phyloP scores from a whole-genome alignment of 208 protist species.

The Acanthamoeba royreba region DNA sequence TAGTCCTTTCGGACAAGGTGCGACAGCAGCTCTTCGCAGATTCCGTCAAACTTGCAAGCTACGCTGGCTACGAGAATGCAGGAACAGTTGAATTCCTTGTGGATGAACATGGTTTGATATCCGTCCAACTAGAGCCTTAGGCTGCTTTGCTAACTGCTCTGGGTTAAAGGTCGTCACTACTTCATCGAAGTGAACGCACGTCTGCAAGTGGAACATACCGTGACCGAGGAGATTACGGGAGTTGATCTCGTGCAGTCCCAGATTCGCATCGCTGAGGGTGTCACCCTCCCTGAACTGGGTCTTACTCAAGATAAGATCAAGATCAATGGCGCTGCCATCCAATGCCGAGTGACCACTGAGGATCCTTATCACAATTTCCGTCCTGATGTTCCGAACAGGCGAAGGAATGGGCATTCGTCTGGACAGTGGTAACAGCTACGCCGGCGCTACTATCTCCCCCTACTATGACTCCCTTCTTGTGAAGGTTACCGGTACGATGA shows the following conservation, averaged over 20 bases:
- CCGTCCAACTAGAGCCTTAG: background rate
- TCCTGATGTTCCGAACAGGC: conserved; percentile 66
- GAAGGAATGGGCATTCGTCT: conserved; percentile 82
- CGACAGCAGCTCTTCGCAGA: conserved; percentile 82
- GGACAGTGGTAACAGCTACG: conserved; percentile 66
- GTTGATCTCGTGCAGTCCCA: conserved; percentile 82
- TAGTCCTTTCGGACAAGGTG: conserved; percentile 50
- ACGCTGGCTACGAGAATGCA: conserved; percentile 90
- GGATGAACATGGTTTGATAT: conserved; percentile 77
- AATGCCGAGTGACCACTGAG: conserved; percentile 80
- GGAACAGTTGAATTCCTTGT: conserved; percentile 98
- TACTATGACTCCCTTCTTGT: conserved; percentile 82
- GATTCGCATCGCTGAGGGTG: conserved; percentile 74
- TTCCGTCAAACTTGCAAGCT: conserved; percentile 82
- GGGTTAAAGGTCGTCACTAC: conserved; percentile 84
- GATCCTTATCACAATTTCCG: conserved; percentile 72
- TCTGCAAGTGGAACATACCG: conserved; percentile 88
- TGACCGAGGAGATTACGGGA: conserved; percentile 85
- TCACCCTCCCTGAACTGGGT: conserved; percentile 63
- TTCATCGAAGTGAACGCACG: conserved; percentile 99
- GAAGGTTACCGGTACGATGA: conserved; percentile 71
- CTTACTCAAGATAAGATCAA: conserved; percentile 42
- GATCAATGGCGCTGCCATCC: conserved; percentile 61
- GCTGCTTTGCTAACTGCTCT: background rate
- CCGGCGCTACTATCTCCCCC: conserved; percentile 73